A percentile compares a stretch with the other conserved stretches of the same genome.
phyloP scores from a whole-genome alignment of 257 asterid genomes.

The Solanum acaule region DNA sequence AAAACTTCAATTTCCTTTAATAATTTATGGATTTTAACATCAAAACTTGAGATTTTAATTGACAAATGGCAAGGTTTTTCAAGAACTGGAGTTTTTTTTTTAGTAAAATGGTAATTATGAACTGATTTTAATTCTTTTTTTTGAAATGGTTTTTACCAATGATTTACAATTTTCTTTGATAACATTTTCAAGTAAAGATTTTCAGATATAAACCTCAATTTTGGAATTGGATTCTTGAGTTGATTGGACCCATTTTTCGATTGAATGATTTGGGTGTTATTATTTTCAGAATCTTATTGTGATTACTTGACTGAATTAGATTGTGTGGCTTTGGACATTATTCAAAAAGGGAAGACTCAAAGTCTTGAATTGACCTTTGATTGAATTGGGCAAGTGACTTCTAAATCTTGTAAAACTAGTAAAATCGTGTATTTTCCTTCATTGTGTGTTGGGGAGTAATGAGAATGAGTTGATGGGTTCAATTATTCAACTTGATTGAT shows the following conservation, averaged over 20 bases:
- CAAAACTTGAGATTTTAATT: not conserved
- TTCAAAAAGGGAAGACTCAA: too few relatives aligned
- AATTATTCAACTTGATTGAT: too few relatives aligned
- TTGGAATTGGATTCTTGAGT: not conserved
- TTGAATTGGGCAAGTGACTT: too few relatives aligned
- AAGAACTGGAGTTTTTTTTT: not conserved
- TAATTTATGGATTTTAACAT: not conserved
- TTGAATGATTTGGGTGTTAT: not conserved
- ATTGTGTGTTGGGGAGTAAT: too few relatives aligned
- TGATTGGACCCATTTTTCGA: not conserved
- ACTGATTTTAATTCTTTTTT: too few relatives aligned
- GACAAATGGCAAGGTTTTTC: too few relatives aligned
- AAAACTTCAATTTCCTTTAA: not conserved
- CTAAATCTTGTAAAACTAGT: too few relatives aligned
- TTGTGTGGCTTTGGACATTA: not conserved
- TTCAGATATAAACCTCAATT: not conserved
- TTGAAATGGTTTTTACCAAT: not conserved
- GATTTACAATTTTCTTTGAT: not conserved
- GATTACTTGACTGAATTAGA: not conserved
- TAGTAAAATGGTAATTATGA: not conserved
- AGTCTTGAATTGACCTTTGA: too few relatives aligned
- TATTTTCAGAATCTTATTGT: not conserved
- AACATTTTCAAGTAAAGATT: not conserved
- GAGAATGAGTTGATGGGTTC: too few relatives aligned
- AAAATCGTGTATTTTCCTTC: too few relatives aligned